These are phyloP conservation scores for Pseudocercospora vitis DNA, from an alignment of 2,329 filamentous ascomycete species.

Conservation along the genomic window DNA sequence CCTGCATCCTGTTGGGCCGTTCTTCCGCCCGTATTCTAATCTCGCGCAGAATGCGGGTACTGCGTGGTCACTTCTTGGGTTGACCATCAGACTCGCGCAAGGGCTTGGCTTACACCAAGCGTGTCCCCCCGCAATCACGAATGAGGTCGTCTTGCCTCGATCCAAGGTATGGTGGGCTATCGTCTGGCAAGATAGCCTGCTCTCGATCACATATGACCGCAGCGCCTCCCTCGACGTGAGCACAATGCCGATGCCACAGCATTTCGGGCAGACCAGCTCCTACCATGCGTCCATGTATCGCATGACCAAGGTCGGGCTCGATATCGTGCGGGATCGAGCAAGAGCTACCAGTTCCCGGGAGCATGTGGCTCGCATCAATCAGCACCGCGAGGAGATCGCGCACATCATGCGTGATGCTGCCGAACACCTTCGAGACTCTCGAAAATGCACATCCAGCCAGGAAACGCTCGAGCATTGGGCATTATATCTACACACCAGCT, in stretches of 20 bases:
- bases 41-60: constrained; percentile 56
- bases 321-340: constrained; percentile 60
- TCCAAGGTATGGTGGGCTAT: constrained; percentile 56
- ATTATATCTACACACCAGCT: constrained; percentile 61
- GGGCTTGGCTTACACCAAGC: constrained; percentile 61
- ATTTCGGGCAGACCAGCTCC: constrained; percentile 47
- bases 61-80: constrained; percentile 60
- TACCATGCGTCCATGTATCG: constrained; percentile 60
- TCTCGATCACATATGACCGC: constrained; percentile 65
- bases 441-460: constrained; percentile 48
- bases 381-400: constrained; percentile 58
- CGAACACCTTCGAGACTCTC: constrained; percentile 57
- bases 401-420: constrained; percentile 59
- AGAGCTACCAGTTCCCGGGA: constrained; percentile 56
- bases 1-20: constrained; percentile 6
- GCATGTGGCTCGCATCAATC: constrained; percentile 53
- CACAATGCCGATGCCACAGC: constrained; percentile 42
- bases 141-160: constrained; percentile 46
- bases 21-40: constrained; percentile 30
- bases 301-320: constrained; percentile 59
- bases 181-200: constrained; percentile 64
- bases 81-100: constrained; percentile 61
- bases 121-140: constrained; percentile 54
- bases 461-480: constrained; percentile 62
- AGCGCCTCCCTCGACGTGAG: constrained; percentile 55